These are phyloP conservation scores for Leccinum subfulvum DNA, from an alignment of 1,284 basidiomycete genomes.

Conservation along the genomic window DNA sequence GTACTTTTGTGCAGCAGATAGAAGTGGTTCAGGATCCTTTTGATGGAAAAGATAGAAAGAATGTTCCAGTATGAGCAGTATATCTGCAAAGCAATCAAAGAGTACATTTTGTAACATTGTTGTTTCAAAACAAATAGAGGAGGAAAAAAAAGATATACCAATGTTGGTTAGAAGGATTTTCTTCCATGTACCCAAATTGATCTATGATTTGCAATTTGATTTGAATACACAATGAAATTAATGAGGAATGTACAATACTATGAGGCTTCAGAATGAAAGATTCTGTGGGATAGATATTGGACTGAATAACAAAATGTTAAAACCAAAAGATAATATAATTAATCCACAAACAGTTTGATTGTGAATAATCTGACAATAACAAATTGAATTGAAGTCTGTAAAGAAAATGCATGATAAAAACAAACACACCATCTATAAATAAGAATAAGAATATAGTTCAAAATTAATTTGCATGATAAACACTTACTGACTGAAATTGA, in stretches of 20 bases:
- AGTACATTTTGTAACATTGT: too few species aligned
- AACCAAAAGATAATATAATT: background rate
- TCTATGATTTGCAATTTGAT: background rate
- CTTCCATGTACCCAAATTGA: background rate
- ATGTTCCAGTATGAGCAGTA: background rate
- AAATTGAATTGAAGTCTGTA: background rate
- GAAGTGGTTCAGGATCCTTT: background rate
- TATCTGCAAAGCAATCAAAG: background rate
- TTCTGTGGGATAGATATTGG: accelerated
- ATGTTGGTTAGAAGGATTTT: background rate
- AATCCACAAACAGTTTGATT: background rate
- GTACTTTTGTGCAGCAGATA: too few species aligned
- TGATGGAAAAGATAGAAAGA: background rate
- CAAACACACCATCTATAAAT: background rate
- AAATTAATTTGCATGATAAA: background rate
- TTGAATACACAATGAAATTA: background rate
- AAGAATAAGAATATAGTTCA: background rate
- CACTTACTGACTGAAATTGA: background rate
- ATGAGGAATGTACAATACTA: background rate
- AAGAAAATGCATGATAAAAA: too few species aligned
- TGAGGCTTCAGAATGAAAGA: background rate
- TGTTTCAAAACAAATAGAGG: too few species aligned
- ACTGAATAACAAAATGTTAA: background rate
- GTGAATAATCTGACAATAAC: background rate
- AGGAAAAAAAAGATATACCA: background rate